Percentiles rank a stretch among this genome's conserved stretches.
Conservation (phyloP, 2,329 filamentous ascomycete genomes). For the Fusarium sp. region DNA sequence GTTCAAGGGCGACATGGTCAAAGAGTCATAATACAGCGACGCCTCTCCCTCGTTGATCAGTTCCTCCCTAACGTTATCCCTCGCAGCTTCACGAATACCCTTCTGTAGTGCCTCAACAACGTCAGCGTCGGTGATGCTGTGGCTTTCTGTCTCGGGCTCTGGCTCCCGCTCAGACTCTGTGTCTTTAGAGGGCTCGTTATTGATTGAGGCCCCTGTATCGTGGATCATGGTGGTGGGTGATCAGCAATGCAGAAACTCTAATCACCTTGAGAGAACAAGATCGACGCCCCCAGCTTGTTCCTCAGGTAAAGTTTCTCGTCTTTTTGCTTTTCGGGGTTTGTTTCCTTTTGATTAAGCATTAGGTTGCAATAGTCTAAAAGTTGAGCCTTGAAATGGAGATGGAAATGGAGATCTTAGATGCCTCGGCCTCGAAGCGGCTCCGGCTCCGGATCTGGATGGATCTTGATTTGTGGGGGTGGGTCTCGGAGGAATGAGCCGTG, state of each 20-base stretch:
- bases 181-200: conserved; percentile 24
- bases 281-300: conserved; percentile 14
- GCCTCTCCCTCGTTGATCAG: conserved; percentile 50
- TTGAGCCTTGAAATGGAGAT: conserved; percentile 13
- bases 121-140: conserved; percentile 45
- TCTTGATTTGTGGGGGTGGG: conserved; percentile 41
- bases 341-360: neutral
- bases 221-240: conserved; percentile 38
- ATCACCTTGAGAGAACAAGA: conserved; percentile 17
- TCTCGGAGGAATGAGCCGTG: conserved; percentile 14
- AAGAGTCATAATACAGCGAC: conserved; percentile 68
- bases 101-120: conserved; percentile 45
- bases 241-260: conserved; percentile 22
- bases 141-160: conserved; percentile 12
- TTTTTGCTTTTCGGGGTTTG: neutral
- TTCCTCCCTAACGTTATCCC: conserved; percentile 26
- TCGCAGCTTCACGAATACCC: conserved; percentile 38
- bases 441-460: conserved; percentile 32
- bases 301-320: conserved; percentile 3
- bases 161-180: neutral
- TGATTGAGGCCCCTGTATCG: conserved; percentile 23
- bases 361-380: neutral
- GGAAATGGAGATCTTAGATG: neutral
- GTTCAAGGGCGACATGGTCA: conserved; percentile 68
- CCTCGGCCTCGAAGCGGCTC: conserved; percentile 35